phyloP scores from a whole-genome alignment of 1,139 yeast species.

The Martiniozyma asiatica region DNA sequence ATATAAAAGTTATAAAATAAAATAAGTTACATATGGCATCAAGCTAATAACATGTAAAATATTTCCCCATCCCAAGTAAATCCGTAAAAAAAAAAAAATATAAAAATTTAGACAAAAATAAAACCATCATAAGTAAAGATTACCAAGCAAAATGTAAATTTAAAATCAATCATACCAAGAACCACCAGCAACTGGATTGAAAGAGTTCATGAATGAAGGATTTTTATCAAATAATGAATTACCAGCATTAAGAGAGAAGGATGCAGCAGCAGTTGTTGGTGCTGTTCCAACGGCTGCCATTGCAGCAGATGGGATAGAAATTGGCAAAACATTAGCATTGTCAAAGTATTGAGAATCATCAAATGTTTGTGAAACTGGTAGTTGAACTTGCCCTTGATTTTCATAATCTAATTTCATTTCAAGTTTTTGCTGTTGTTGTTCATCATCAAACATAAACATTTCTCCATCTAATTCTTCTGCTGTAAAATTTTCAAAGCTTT shows the following conservation, averaged over 20 bases:
- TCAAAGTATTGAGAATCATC: too few relatives aligned
- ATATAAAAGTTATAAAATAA: too few relatives aligned
- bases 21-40: too few relatives aligned
- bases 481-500: slow-evolving; percentile 2
- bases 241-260: slow-evolving; percentile 4
- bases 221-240: slow-evolving; percentile 9
- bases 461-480: slow-evolving; percentile 15
- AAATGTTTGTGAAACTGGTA: too few relatives aligned
- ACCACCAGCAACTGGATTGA: too few relatives aligned
- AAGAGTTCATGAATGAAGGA: slow-evolving; percentile 8
- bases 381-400: slow-evolving; percentile 1
- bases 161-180: too few relatives aligned
- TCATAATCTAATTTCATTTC: slow-evolving; percentile 3
- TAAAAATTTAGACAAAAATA: too few relatives aligned
- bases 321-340: slow-evolving; percentile 9
- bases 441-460: slow-evolving; percentile 20
- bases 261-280: not conserved
- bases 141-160: too few relatives aligned
- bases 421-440: slow-evolving; percentile 11
- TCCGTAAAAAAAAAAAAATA: too few relatives aligned
- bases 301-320: slow-evolving; percentile 8
- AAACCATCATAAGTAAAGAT: too few relatives aligned
- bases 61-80: too few relatives aligned
- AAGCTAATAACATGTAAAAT: too few relatives aligned
- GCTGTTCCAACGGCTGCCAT: slow-evolving; percentile 1